Evolutionary conservation across 177 flowering plant species (phyloP), one percentile per base, ranked within the genome.

Genomic region (Vitis hybrid): DNA sequence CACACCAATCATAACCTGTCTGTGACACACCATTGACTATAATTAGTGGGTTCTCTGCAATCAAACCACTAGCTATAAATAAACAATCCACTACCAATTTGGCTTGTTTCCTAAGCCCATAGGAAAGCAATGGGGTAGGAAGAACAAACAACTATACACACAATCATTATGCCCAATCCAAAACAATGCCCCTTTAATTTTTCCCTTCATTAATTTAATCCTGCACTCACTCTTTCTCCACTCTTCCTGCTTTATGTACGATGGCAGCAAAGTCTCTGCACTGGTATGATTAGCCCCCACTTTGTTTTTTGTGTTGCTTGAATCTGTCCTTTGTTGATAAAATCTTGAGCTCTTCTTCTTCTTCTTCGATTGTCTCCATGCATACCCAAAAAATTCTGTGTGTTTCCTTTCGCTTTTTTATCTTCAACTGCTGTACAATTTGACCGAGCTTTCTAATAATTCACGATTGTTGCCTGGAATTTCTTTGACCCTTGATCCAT

Each of bases 401-500:
- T 11, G 9, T 32, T 56, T 30, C 3, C 6, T 15, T 65, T 12
- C 14, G 26, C 0, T 26, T 70, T 3, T 5, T 2, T 21, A 32
- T 68, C 50, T 26, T 74, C 69, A 77, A 34, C 62, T 74, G 77
- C 80, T 78, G 78, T 75, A 74, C 60, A 78, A 23, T 67, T 62
- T 78, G 57, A 81, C 71, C 17, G 80, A 74, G 58, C 67, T 76
- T 18, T 78, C 84, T 52, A 83, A 66, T 30, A 77, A 62, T 9
- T 77, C 74, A 0, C 51, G 45, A 65, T 74, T 67, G 66, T 72
- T 70, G 39, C 80, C 80, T 4, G 77, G 68, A 56, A 83, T 72
- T 32, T 83, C 87, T 60, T 75, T 79, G 11, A 81, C 81, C 57
- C 67, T 68, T 18, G 84, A 78, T 49, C 87, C 87, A 59, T 84